Percentiles rank a stretch among this genome's conserved stretches.
Evolutionary conservation across 192 early-diverging fungal genomes (phyloP).

Genomic region (Linderina pennispora): DNA sequence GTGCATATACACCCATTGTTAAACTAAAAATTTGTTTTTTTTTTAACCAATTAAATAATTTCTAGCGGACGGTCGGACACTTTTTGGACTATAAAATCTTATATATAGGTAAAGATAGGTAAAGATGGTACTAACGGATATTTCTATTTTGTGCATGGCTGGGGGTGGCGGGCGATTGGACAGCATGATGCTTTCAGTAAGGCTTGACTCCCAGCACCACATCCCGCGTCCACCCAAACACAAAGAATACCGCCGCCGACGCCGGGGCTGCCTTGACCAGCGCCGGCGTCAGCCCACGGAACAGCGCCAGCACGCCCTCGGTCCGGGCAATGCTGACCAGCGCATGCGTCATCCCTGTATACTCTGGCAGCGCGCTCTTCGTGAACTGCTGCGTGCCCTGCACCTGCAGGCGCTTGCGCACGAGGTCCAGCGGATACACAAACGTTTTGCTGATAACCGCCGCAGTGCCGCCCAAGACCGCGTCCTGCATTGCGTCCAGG

Average conservation of each 20-base stretch:
- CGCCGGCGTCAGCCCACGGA: conserved; percentile 80
- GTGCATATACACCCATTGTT: no score
- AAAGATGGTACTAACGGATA: not conserved
- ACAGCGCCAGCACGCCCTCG: conserved; percentile 81
- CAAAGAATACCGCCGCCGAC: conserved; percentile 82
- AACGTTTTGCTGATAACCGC: conserved; percentile 77
- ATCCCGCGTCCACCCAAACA: conserved; percentile 63
- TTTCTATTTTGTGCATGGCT: not conserved
- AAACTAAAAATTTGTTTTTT: no score
- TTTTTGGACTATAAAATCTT: no score
- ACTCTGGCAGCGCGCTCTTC: conserved; percentile 56
- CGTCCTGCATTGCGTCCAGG: conserved; percentile 49
- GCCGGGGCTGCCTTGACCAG: conserved; percentile 83
- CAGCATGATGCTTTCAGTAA: no score
- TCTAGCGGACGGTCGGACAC: no score
- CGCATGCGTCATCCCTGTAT: conserved; percentile 57
- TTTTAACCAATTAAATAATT: no score
- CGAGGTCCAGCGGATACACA: conserved; percentile 89
- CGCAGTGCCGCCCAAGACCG: conserved; percentile 71
- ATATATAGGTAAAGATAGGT: no score
- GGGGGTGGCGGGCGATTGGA: no score
- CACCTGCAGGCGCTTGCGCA: conserved; percentile 72
- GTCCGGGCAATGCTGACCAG: conserved; percentile 58
- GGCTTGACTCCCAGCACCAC: conserved; percentile 47
- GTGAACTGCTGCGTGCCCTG: conserved; percentile 70